phyloP scores from a whole-genome alignment of 768 basidiomycete species.

The Terana coerulea region DNA sequence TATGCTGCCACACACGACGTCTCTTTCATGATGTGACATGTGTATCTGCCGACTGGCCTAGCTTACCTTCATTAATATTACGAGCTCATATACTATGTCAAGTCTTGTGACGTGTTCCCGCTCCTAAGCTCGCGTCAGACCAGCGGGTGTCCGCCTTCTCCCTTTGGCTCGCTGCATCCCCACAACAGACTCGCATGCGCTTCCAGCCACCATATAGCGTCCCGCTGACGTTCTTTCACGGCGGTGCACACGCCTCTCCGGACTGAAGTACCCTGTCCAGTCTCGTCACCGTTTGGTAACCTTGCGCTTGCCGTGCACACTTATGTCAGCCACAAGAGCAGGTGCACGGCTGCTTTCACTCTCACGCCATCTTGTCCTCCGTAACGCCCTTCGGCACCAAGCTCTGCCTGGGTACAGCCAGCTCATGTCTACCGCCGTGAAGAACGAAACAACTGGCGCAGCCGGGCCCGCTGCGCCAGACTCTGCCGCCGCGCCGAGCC shows the following conservation, averaged over 20 bases:
- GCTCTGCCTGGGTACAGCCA: too few species aligned
- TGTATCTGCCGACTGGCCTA: conserved; percentile 17
- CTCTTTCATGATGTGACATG: conserved; percentile 16
- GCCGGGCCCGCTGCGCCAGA: background rate
- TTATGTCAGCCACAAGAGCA: background rate
- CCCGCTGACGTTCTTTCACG: too few species aligned
- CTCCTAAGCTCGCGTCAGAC: too few species aligned
- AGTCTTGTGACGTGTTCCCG: too few species aligned
- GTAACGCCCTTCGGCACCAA: background rate
- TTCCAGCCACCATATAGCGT: too few species aligned
- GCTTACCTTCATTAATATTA: conserved; percentile 17
- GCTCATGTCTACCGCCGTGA: conserved; percentile 5
- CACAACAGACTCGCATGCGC: too few species aligned
- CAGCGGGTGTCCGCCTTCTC: too few species aligned
- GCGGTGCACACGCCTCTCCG: too few species aligned
- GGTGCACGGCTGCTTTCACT: conserved; percentile 11
- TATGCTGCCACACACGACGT: background rate
- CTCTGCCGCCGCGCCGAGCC: background rate
- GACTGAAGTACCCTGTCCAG: too few species aligned
- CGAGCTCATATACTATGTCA: conserved; percentile 9
- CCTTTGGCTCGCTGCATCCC: too few species aligned
- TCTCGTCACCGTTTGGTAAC: too few species aligned
- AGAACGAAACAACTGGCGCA: conserved; percentile 7
- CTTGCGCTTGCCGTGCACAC: too few species aligned
- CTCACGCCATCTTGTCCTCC: conserved; percentile 8